Conservation (phyloP, 2,329 filamentous ascomycete species). For the Coniochaeta hoffmannii region DNA sequence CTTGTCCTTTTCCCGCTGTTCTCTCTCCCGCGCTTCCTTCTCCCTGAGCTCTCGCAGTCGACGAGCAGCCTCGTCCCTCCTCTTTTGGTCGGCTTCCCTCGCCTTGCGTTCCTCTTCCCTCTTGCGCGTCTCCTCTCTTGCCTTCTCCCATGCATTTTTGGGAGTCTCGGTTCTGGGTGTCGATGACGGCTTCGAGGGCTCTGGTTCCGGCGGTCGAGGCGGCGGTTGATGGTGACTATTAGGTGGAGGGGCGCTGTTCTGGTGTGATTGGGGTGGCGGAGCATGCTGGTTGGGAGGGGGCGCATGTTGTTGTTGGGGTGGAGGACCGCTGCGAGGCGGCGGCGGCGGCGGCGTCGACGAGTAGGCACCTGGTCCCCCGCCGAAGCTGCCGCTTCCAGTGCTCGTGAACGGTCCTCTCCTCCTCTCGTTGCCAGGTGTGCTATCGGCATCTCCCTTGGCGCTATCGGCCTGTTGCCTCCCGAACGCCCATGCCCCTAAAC, state of each 20-base stretch:
- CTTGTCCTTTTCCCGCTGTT: conserved; percentile 25
- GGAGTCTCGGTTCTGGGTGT: conserved; percentile 25
- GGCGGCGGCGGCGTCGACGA: conserved; percentile 21
- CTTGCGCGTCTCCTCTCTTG: conserved; percentile 57
- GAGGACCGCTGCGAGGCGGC: conserved; percentile 19
- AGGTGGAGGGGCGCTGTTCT: conserved; percentile 7
- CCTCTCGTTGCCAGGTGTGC: conserved; percentile 13
- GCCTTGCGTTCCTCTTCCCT: conserved; percentile 57
- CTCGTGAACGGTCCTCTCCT: conserved; percentile 8
- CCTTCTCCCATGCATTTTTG: conserved; percentile 58
- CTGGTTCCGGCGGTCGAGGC: conserved; percentile 14
- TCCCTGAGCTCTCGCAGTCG: conserved; percentile 34
- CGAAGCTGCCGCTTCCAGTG: conserved; percentile 21
- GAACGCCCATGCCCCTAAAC: conserved; percentile 69
- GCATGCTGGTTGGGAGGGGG: conserved; percentile 17
- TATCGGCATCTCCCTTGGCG: conserved; percentile 8
- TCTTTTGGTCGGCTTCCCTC: conserved; percentile 53
- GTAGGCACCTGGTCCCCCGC: conserved; percentile 19
- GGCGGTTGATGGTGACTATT: conserved; percentile 9
- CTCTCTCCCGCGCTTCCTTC: conserved; percentile 22
- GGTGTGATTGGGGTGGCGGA: conserved; percentile 6
- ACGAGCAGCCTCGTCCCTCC: conserved; percentile 47
- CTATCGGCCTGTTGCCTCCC: conserved; percentile 55
- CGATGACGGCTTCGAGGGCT: conserved; percentile 18
- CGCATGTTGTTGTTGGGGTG: conserved; percentile 15